Percentiles rank a stretch among this genome's conserved stretches.
phyloP scores from a whole-genome alignment of 2,329 filamentous ascomycete species.

The Ceratocystis alfenasii region DNA sequence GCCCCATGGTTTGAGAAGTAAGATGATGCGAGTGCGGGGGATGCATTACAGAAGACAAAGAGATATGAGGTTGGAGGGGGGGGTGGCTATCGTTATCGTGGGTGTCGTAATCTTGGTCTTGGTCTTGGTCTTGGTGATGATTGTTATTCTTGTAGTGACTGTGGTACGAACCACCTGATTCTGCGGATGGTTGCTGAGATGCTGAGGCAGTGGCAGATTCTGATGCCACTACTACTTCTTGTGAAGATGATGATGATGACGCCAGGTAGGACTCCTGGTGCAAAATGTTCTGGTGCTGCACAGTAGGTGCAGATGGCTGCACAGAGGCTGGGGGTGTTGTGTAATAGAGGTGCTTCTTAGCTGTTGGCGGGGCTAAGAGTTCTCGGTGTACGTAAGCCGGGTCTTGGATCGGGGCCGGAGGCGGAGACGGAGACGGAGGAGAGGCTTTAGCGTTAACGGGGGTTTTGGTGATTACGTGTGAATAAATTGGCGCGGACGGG shows the following conservation, averaged over 20 bases:
- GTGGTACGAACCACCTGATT: neutral
- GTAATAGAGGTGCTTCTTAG: neutral
- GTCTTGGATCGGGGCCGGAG: neutral
- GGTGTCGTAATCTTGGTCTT: constrained; percentile 39
- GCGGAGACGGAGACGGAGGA: neutral
- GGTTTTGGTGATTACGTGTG: neutral
- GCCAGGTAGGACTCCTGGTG: neutral
- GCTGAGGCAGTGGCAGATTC: neutral
- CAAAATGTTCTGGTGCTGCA: neutral
- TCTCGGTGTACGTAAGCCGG: neutral
- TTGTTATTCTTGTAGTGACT: neutral
- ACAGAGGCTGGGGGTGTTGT: neutral
- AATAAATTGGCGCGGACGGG: neutral
- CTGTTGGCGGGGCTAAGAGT: neutral
- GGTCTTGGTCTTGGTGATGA: constrained; percentile 24
- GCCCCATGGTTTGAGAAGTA: constrained; percentile 30
- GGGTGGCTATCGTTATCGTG: constrained; percentile 34
- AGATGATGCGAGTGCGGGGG: neutral
- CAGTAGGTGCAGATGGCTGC: neutral
- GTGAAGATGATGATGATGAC: neutral
- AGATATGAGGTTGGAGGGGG: constrained; percentile 33
- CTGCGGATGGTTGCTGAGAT: neutral
- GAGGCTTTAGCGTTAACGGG: neutral
- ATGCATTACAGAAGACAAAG: constrained; percentile 12
- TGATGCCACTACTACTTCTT: neutral